phyloP scores from a whole-genome alignment of 2,329 filamentous ascomycete species.

The Fusarium liriodendri region DNA sequence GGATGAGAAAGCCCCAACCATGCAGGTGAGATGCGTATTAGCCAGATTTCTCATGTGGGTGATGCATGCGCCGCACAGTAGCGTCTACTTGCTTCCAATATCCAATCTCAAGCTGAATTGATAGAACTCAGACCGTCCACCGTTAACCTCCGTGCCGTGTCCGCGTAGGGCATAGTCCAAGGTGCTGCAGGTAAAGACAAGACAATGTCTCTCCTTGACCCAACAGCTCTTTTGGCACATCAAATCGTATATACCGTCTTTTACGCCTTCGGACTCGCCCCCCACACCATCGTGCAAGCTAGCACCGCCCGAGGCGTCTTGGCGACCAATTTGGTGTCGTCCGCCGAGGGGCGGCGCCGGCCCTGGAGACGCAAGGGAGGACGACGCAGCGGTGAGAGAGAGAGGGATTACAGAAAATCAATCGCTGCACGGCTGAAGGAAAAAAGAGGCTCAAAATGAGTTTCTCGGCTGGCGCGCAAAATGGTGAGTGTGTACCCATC shows the following conservation, averaged over 20 bases:
- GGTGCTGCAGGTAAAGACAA: background rate
- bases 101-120: conserved; percentile 23
- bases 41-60: conserved; percentile 26
- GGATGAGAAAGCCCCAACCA: conserved; percentile 10
- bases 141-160: background rate
- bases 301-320: conserved; percentile 22
- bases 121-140: background rate
- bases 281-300: conserved; percentile 5
- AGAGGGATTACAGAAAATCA: background rate
- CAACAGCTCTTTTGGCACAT: background rate
- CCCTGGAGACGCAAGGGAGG: conserved; percentile 33
- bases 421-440: conserved; percentile 1
- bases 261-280: background rate
- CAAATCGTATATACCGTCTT: background rate
- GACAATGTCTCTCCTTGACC: conserved; percentile 1
- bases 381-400: conserved; percentile 31
- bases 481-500: background rate
- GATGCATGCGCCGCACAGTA: conserved; percentile 31
- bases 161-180: background rate
- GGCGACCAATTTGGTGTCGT: conserved; percentile 4
- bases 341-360: conserved; percentile 25
- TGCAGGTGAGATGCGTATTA: conserved; percentile 28
- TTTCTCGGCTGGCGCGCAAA: conserved; percentile 27
- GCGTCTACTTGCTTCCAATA: conserved; percentile 22
- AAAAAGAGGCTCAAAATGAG: conserved; percentile 11